These are phyloP conservation scores for Calonectria montana DNA, from an alignment of 2,329 filamentous ascomycete genomes.

Conservation along the genomic window DNA sequence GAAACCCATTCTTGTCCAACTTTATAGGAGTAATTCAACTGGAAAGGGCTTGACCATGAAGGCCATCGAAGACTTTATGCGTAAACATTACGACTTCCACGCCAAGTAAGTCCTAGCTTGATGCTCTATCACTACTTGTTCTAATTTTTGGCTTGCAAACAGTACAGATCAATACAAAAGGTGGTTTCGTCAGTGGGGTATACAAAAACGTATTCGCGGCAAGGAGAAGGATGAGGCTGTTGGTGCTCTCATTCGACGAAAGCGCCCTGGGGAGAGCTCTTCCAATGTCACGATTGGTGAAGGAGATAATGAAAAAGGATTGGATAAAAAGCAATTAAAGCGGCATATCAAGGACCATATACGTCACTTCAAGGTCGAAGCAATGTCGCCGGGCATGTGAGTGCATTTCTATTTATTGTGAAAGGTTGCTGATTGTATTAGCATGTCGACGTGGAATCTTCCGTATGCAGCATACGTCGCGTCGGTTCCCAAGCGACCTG, in stretches of 20 bases:
- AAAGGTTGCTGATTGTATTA: not conserved
- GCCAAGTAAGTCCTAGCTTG: not conserved
- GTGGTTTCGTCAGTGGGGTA: conserved; percentile 2
- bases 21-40: not conserved
- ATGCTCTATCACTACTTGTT: no score
- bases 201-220: not conserved
- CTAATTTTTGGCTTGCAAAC: not conserved
- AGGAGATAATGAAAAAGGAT: not conserved
- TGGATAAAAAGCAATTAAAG: conserved; percentile 9
- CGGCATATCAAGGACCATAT: not conserved
- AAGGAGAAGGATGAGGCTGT: not conserved
- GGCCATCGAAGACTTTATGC: not conserved
- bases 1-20: not conserved
- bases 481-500: not conserved
- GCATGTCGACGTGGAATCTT: conserved; percentile 19
- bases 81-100: not conserved
- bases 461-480: conserved; percentile 26
- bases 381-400: conserved; percentile 14
- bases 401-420: not conserved
- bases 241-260: not conserved
- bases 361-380: not conserved
- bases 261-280: not conserved
- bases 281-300: not conserved
- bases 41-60: not conserved
- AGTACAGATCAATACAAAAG: conserved; percentile 11